Conservation (phyloP, 768 basidiomycete genomes). For the Pulveroboletus sp. region DNA sequence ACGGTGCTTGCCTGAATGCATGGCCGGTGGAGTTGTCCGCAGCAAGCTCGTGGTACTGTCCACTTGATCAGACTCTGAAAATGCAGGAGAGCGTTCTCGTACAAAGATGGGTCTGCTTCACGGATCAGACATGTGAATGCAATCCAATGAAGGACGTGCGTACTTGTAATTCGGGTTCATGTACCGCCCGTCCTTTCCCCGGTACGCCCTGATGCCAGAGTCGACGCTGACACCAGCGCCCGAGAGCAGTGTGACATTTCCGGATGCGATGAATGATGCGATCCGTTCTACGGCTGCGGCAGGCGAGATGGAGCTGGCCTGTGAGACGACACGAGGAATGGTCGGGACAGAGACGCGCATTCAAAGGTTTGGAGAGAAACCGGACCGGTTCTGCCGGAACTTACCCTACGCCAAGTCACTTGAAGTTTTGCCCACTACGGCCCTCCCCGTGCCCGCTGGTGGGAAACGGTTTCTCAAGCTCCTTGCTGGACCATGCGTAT, state of each 20-base stretch:
- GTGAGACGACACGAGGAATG: conserved; percentile 56
- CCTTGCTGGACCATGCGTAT: too few species aligned
- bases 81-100: conserved; percentile 6
- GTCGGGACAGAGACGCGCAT: conserved; percentile 82
- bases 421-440: too few species aligned
- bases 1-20: conserved; percentile 58
- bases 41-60: conserved; percentile 75
- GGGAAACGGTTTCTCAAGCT: too few species aligned
- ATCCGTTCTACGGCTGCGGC: conserved; percentile 60
- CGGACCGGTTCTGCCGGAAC: too few species aligned
- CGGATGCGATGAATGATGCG: conserved; percentile 60
- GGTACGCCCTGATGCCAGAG: conserved; percentile 92
- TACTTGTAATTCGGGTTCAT: conserved; percentile 90
- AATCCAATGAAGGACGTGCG: conserved; percentile 16
- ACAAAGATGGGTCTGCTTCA: conserved; percentile 59
- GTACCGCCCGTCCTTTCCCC: conserved; percentile 81
- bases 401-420: too few species aligned
- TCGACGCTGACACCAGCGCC: conserved; percentile 96
- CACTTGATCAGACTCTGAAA: conserved; percentile 10
- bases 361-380: conserved; percentile 14
- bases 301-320: conserved; percentile 38
- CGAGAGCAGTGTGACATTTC: conserved; percentile 75
- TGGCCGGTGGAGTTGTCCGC: conserved; percentile 68
- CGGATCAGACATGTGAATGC: neutral
- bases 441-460: too few species aligned